Percentiles rank a stretch among this genome's conserved stretches.
Evolutionary conservation across 164 flowering plant genomes (phyloP).

Genomic region (Vitis vinifera): ASM3070453v1 NC_081813.1:4498001-4498500

Average conservation of each 20-base stretch:
- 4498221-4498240: too few species aligned
- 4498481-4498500: background rate
- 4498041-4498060: too few species aligned
- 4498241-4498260: too few species aligned
- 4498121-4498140: background rate
- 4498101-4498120: too few species aligned
- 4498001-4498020: background rate
- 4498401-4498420: background rate
- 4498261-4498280: too few species aligned
- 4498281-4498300: too few species aligned
- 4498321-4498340: background rate
- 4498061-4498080: background rate
- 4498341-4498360: constrained; percentile 5
- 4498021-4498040: background rate
- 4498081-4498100: too few species aligned
- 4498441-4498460: background rate
- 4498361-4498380: constrained; percentile 5
- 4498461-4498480: too few species aligned
- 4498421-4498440: background rate
- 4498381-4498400: background rate
- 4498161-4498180: too few species aligned
- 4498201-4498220: too few species aligned
- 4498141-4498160: background rate
- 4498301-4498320: constrained; percentile 12
- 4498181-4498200: too few species aligned